These are phyloP conservation scores for Mytilinidion resinicola DNA, from an alignment of 495 filamentous ascomycete genomes.

Conservation along the genomic window DNA sequence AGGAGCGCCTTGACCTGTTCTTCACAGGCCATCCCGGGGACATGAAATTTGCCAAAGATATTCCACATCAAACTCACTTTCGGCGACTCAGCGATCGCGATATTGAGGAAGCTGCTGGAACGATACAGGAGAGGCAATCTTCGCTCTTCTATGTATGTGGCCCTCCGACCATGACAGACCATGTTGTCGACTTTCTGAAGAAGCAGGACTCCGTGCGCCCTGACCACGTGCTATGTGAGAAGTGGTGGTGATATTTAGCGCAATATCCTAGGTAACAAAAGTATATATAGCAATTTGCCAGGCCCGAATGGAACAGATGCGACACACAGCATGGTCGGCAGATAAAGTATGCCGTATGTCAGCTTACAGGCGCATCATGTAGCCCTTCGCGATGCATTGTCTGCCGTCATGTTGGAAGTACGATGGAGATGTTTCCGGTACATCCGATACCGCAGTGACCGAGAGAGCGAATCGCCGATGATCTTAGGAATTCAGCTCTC, in stretches of 20 bases:
- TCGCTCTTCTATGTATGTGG: slow-evolving; percentile 76
- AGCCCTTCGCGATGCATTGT: too few relatives aligned
- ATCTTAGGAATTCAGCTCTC: too few relatives aligned
- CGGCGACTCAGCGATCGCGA: neutral
- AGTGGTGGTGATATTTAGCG: slow-evolving; percentile 65
- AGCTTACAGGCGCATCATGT: too few relatives aligned
- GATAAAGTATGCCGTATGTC: too few relatives aligned
- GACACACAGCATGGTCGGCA: too few relatives aligned
- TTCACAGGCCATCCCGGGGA: slow-evolving; percentile 8
- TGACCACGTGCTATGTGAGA: slow-evolving; percentile 67
- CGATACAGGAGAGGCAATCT: slow-evolving; percentile 33
- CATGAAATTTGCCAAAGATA: neutral
- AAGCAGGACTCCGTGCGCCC: slow-evolving; percentile 47
- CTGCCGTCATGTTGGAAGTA: too few relatives aligned
- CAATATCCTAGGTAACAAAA: neutral
- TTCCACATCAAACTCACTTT: neutral
- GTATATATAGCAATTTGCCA: neutral
- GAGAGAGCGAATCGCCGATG: too few relatives aligned
- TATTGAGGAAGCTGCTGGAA: neutral
- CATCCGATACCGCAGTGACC: too few relatives aligned
- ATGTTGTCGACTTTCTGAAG: slow-evolving; percentile 54
- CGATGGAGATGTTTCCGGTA: too few relatives aligned
- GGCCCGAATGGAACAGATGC: too few relatives aligned
- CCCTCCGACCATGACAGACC: slow-evolving; percentile 72
- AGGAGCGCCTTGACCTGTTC: slow-evolving; percentile 19